phyloP scores from a whole-genome alignment of 2,329 filamentous ascomycete species.

The Colletotrichum sansevieriae region DNA sequence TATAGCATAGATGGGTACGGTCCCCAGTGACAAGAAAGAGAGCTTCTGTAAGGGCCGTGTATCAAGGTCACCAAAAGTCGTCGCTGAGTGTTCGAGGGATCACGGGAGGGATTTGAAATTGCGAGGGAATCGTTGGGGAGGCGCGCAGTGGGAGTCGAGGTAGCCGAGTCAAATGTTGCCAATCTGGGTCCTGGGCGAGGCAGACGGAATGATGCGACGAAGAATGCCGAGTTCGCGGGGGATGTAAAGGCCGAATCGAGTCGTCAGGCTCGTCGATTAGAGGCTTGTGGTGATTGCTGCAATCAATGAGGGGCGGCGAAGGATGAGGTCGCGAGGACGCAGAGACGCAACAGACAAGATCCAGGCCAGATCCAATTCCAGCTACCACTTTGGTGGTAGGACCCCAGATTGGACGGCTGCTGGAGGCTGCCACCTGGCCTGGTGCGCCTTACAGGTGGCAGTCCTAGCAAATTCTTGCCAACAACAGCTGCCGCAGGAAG shows the following conservation, averaged over 20 bases:
- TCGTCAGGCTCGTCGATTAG: conserved; percentile 2
- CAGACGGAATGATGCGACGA: neutral
- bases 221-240: neutral
- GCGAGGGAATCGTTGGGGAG: conserved; percentile 17
- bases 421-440: conserved; percentile 6
- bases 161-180: conserved; percentile 15
- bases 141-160: conserved; percentile 16
- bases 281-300: conserved; percentile 3
- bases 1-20: conserved; percentile 1
- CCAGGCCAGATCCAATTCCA: conserved; percentile 17
- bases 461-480: neutral
- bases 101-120: neutral
- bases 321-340: conserved; percentile 11
- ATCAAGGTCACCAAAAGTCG: no score
- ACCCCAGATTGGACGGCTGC: neutral
- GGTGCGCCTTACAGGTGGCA: no score
- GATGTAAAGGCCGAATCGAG: neutral
- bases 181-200: neutral
- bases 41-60: no score
- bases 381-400: neutral
- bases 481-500: neutral
- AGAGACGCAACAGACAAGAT: conserved; percentile 18
- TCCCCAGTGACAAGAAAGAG: no score
- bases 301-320: conserved; percentile 29
- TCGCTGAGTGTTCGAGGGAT: neutral